Conservation (phyloP, 2,329 filamentous ascomycete genomes). For the Paracorniculantispora psalliotae region DNA sequence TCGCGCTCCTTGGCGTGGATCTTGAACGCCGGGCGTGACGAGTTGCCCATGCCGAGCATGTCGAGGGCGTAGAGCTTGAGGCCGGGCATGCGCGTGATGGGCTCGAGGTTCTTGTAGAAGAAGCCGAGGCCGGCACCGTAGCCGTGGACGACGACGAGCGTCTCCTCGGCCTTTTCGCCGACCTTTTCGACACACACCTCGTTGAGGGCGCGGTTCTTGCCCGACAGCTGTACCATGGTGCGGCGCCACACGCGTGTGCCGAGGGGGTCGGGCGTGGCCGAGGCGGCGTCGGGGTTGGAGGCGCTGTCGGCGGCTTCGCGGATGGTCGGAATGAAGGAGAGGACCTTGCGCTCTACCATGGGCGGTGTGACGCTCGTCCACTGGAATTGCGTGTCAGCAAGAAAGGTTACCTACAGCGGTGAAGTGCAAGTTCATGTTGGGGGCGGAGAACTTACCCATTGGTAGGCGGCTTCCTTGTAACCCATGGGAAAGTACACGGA, state of each 20-base stretch:
- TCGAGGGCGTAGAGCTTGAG: conserved; percentile 95
- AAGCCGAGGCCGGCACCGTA: conserved; percentile 96
- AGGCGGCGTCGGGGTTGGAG: conserved; percentile 37
- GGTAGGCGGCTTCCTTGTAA: conserved; percentile 84
- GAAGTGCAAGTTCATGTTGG: neutral
- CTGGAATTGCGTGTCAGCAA: conserved; percentile 37
- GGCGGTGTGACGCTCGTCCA: conserved; percentile 83
- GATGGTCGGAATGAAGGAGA: conserved; percentile 80
- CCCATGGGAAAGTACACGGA: conserved; percentile 71
- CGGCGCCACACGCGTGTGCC: conserved; percentile 84
- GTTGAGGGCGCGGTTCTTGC: conserved; percentile 83
- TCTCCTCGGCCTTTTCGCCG: conserved; percentile 74
- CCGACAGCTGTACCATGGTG: conserved; percentile 75
- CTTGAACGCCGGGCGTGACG: conserved; percentile 75
- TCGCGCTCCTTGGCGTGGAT: conserved; percentile 77
- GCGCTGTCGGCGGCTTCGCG: conserved; percentile 68
- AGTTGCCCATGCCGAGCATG: conserved; percentile 91
- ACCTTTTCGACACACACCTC: conserved; percentile 87
- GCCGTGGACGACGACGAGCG: conserved; percentile 91
- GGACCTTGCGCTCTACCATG: conserved; percentile 80
- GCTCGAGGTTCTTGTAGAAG: conserved; percentile 98
- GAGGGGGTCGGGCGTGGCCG: conserved; percentile 67
- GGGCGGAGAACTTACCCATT: conserved; percentile 64
- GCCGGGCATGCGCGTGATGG: conserved; percentile 68
- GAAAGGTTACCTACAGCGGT: neutral